These are phyloP conservation scores for Acanthamoeba royreba DNA, from an alignment of 208 protist species.

Conservation along the genomic window DNA sequence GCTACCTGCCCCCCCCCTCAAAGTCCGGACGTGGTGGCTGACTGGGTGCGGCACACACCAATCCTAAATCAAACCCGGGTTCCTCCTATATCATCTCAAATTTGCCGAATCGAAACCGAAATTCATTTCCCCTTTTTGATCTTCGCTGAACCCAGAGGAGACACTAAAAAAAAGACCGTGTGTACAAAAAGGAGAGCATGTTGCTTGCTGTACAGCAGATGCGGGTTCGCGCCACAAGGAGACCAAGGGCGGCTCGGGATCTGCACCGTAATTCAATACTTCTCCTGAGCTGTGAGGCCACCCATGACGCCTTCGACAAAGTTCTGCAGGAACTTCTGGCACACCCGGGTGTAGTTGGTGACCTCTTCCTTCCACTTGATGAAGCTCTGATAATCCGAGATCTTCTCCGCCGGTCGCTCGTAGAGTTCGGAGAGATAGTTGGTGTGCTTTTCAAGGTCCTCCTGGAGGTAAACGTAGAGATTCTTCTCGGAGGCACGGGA, in stretches of 20 bases:
- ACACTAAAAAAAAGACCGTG: too few species aligned
- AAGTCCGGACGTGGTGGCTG: too few species aligned
- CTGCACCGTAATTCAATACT: not conserved
- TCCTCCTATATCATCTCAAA: too few species aligned
- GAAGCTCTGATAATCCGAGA: slow-evolving; percentile 68
- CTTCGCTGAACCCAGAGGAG: not conserved
- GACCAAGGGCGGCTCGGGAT: too few species aligned
- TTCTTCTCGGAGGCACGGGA: slow-evolving; percentile 51
- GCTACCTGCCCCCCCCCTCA: too few species aligned
- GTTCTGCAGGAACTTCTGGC: slow-evolving; percentile 54
- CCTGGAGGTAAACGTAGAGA: slow-evolving; percentile 73
- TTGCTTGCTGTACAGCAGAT: too few species aligned
- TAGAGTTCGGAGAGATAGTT: slow-evolving; percentile 69
- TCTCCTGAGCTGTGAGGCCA: slow-evolving; percentile 53
- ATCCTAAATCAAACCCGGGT: too few species aligned
- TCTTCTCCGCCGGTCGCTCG: slow-evolving; percentile 66
- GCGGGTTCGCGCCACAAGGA: too few species aligned
- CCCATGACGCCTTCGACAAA: slow-evolving; percentile 66
- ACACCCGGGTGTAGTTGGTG: slow-evolving; percentile 73
- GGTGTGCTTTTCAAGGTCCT: slow-evolving; percentile 74
- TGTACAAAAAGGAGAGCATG: too few species aligned
- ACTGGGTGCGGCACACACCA: too few species aligned
- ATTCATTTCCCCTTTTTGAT: not conserved
- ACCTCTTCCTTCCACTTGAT: slow-evolving; percentile 74
- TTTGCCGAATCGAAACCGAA: too few species aligned